phyloP scores from a whole-genome alignment of 345 rosid species.

The Brassica carinata region DNA sequence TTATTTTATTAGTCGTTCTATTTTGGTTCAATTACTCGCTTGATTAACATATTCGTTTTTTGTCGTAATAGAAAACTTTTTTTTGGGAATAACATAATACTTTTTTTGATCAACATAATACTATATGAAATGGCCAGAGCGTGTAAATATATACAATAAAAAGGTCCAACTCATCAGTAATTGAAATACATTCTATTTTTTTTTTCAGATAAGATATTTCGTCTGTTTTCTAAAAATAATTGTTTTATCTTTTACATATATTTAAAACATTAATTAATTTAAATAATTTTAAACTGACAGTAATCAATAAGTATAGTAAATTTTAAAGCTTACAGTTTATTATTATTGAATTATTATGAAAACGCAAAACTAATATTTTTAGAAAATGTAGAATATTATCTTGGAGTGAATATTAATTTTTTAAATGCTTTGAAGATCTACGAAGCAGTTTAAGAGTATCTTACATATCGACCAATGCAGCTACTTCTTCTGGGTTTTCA shows the following conservation, averaged over 20 bases:
- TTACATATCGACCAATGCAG: constrained; percentile 48
- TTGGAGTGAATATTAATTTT: not conserved
- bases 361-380: not conserved
- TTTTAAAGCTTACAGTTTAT: not conserved
- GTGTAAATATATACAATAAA: not conserved
- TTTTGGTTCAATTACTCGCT: too few species aligned
- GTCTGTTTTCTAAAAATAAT: not conserved
- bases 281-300: not conserved
- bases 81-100: too few species aligned
- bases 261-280: not conserved
- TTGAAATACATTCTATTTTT: not conserved
- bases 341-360: not conserved
- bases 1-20: too few species aligned
- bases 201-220: not conserved
- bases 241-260: not conserved
- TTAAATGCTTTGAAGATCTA: not conserved
- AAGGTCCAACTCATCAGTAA: not conserved
- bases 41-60: too few species aligned
- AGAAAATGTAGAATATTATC: not conserved
- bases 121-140: not conserved
- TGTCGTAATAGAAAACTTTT: too few species aligned
- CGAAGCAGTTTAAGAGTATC: not conserved
- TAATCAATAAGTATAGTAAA: not conserved
- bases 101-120: too few species aligned
- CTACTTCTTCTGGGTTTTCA: constrained; percentile 70